Base-by-base conservation (phyloP, 305 asterid genomes). In the Nicotiana rustica region DNA sequence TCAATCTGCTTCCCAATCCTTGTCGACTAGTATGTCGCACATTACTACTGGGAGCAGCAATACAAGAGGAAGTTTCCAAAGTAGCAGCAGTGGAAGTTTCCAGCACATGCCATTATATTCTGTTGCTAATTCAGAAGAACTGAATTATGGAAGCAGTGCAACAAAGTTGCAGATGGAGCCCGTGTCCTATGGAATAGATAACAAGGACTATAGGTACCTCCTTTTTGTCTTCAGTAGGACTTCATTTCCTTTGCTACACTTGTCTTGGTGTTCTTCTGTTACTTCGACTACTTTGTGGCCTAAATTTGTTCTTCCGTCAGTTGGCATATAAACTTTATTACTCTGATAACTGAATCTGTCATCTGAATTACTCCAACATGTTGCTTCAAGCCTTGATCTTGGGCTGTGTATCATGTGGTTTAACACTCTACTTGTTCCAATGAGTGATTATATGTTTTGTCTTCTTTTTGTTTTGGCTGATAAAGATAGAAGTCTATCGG, bases 111-210 rank as follows among this genome's bases (percentile, higher is more conserved):
- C 97, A 1, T 80, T 87, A 83, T 93, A 90, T 88, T 86, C 97
- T 80, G 91, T 82, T 85, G 88, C 84, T 79, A 88, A 87, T 85
- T 88, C 97, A 0, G 97, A 91, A 67, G 88, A 87, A 33, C 87
- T 92, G 59, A 87, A 91, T 82, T 92, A 88, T 49, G 95, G 92
- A 85, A 91, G 90, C 87, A 89, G 78, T 73, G 87, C 78, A 75
- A 85, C 93, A 18, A 93, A 93, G 94, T 86, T 91, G 92, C 99
- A 92, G 91, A 90, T 91, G 90, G 97, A 94, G 56, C 91, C 95
- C 47, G 83, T 80, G 68, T 83, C 93, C 10, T 95, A 89, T 78
- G 98, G 93, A 84, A 90, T 88, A 15, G 90, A 90, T 79, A 89
- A 83, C 91, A 93, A 92, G 88, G 98, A 95, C 62, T 89, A 86